Evolutionary conservation across 164 flowering plant genomes (phyloP).

Genomic region (Magnolia kwangsiensis): DNA sequence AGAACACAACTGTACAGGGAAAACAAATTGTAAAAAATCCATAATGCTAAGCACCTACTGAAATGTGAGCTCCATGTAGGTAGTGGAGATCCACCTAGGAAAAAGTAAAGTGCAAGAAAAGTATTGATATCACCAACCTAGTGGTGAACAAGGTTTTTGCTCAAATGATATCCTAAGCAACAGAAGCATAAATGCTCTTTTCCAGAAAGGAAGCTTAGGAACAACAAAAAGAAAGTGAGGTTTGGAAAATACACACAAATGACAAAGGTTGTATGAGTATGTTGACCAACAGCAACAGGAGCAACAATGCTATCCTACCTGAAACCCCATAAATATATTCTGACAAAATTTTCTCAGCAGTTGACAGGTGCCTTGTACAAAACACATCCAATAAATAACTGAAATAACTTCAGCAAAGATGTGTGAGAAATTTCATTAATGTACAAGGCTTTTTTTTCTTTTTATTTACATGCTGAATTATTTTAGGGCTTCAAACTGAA

Average conservation of each 20-base stretch:
- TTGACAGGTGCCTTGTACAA: not conserved
- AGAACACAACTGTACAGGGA: not conserved
- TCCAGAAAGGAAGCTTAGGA: too few species aligned
- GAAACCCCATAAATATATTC: constrained; percentile 1
- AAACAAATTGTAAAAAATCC: not conserved
- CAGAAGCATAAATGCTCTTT: too few species aligned
- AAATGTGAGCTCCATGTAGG: not conserved
- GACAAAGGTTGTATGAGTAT: too few species aligned
- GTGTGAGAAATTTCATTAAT: constrained; percentile 12
- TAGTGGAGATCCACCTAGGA: not conserved
- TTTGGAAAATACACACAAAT: too few species aligned
- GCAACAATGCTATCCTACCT: constrained; percentile 1
- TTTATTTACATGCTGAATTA: constrained; percentile 7
- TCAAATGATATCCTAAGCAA: too few species aligned
- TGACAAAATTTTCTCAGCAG: not conserved
- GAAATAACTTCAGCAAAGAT: not conserved
- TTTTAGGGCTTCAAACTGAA: too few species aligned
- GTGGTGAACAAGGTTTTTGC: too few species aligned
- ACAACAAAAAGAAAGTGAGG: too few species aligned
- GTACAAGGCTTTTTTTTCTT: constrained; percentile 1
- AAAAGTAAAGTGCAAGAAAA: too few species aligned
- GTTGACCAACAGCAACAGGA: not conserved
- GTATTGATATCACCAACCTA: too few species aligned
- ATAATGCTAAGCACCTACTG: not conserved
- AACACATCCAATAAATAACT: constrained; percentile 4